These are phyloP conservation scores for Alloascoidea hylecoeti DNA, from an alignment of 805 yeast genomes.

Conservation along the genomic window DNA sequence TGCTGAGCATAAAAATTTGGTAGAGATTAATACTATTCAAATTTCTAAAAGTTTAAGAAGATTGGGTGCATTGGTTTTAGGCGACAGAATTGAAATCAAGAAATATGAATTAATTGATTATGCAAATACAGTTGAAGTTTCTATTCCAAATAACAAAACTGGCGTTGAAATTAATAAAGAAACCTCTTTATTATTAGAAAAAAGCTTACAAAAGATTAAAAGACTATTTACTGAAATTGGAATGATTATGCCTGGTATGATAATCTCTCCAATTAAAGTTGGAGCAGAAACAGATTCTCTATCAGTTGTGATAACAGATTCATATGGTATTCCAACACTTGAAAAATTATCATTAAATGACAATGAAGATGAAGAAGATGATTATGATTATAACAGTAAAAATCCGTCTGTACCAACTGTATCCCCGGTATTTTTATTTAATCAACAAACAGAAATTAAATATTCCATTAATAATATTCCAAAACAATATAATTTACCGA, in stretches of 20 bases:
- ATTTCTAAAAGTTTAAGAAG: constrained; percentile 20
- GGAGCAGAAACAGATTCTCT: constrained; percentile 10
- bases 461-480: constrained; percentile 8
- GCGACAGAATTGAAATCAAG: constrained; percentile 34
- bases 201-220: constrained; percentile 14
- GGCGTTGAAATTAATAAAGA: constrained; percentile 9
- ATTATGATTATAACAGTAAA: constrained; percentile 6
- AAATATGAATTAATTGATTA: constrained; percentile 36
- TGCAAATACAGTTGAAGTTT: constrained; percentile 23
- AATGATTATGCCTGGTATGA: constrained; percentile 42
- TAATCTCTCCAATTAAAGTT: constrained; percentile 14
- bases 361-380: constrained; percentile 10
- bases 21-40: constrained; percentile 13
- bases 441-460: constrained; percentile 16
- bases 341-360: constrained; percentile 21
- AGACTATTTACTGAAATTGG: constrained; percentile 37
- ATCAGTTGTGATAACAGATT: constrained; percentile 11
- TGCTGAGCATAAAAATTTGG: constrained; percentile 5
- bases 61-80: constrained; percentile 27
- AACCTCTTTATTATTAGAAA: constrained; percentile 22
- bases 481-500: constrained; percentile 7
- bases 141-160: no score
- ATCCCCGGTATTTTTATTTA: constrained; percentile 35
- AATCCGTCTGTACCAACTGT: constrained; percentile 13
- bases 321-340: constrained; percentile 24